Evolutionary conservation across 2,329 filamentous ascomycete genomes (phyloP).

Genomic region (Diaporthe ampelina): DNA sequence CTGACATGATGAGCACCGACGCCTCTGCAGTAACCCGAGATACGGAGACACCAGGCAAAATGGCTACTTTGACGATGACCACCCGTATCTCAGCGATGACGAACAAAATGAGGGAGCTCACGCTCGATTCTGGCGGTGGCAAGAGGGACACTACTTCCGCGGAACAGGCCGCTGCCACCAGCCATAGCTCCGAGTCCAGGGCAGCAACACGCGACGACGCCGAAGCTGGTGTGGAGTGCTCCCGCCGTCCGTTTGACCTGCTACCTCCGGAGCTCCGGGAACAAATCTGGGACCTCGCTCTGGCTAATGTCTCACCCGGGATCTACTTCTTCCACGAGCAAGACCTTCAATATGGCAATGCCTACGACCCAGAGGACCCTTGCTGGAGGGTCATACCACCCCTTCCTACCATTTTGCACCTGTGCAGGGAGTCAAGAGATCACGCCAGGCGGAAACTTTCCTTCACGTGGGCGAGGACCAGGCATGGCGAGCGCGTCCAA

Average conservation of each 20-base stretch:
- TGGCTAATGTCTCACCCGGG: not conserved
- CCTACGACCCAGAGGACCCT: not conserved
- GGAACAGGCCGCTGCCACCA: not conserved
- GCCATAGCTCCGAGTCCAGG: not conserved
- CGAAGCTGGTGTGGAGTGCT: not conserved
- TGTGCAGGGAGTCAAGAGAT: slow-evolving; percentile 9
- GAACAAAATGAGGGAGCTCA: slow-evolving; percentile 2
- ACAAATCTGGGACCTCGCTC: slow-evolving; percentile 20
- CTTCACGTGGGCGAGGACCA: slow-evolving; percentile 17
- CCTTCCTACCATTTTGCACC: not conserved
- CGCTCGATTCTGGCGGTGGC: slow-evolving; percentile 6
- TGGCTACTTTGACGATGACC: slow-evolving; percentile 2
- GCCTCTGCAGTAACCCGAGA: not conserved
- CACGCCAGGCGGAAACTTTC: not conserved
- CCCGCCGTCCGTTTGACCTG: not conserved
- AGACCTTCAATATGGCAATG: slow-evolving; percentile 6
- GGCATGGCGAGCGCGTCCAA: not conserved
- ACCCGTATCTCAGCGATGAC: not conserved
- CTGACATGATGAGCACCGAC: slow-evolving; percentile 5
- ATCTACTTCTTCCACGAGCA: slow-evolving; percentile 33
- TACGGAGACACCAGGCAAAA: not conserved
- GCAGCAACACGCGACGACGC: not conserved
- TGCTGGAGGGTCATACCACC: slow-evolving; percentile 15
- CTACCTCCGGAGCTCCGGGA: slow-evolving; percentile 10
- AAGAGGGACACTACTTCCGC: not conserved